Base-by-base conservation (phyloP, 2,329 filamentous ascomycete species). In the Ustulina deusta region DNA sequence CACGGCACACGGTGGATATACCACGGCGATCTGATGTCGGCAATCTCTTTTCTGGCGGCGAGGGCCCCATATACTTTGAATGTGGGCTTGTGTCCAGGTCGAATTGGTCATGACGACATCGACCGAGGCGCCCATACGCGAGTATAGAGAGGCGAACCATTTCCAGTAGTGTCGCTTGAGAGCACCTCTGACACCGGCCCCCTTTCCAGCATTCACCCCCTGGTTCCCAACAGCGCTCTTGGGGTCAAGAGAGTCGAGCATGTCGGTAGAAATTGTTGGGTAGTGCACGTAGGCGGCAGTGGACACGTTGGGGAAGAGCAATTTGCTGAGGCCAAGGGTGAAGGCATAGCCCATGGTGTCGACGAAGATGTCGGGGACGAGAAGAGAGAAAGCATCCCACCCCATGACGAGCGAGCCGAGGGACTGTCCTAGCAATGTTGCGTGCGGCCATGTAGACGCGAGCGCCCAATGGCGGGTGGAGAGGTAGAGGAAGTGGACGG, bases 261-360 rank as follows among this genome's bases (percentile, higher is more conserved):
- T 99, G 76, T 99, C 96, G 58, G 94, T 99, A 2, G 94, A 97
- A 61, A 99, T 99, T 63, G 95, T 98, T 0, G 96, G 96, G 78
- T 98, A 99, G 81, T 99, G 96, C 0, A 98, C 94, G 77, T 99
- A 99, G 60, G 96, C 94, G 52, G 89, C 94, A 0, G 94, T 97
- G 0, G 95, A 93, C 1, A 97, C 87, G 40, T 82, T 80, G 0
- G 87, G 91, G 77, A 98, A 98, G 27, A 98, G 84, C 70, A 92
- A 86, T 77, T 94, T 96, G 79, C 86, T 92, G 2, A 97, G 84
- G 9, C 93, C 93, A 11, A 97, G 87, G 0, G 92, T 88, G 78
- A 98, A 99, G 29, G 95, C 94, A 76, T 97, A 99, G 69, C 96
- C 96, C 94, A 99, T 97, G 1, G 96, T 99, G 77, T 99, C 96